Percentiles rank a stretch among this genome's conserved stretches.
phyloP scores from a whole-genome alignment of 140 eudicot species.

The Cichorium intybus region DNA sequence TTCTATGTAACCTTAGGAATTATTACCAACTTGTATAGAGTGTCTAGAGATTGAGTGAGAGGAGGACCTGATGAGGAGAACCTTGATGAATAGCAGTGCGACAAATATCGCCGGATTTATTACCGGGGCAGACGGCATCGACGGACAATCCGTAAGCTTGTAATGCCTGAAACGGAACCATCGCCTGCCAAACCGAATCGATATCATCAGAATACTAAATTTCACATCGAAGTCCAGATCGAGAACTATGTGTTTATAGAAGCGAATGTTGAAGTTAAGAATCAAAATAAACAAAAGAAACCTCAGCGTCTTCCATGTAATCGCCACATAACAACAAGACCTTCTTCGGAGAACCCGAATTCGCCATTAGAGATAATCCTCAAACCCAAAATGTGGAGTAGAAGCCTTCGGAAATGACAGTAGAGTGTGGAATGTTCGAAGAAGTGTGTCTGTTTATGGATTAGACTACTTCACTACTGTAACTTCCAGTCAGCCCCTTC shows the following conservation, averaged over 20 bases:
- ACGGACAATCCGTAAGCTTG: conserved; percentile 78
- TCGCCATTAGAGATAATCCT: conserved; percentile 34
- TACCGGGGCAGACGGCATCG: conserved; percentile 95
- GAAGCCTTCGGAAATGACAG: background rate
- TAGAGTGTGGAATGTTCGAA: background rate
- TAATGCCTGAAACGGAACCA: conserved; percentile 98
- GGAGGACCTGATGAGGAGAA: conserved; percentile 58
- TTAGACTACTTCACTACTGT: background rate
- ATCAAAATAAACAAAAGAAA: conserved; percentile 15
- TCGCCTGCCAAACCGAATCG: conserved; percentile 44
- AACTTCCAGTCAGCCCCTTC: conserved; percentile 2
- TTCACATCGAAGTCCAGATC: too few species aligned
- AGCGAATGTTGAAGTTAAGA: background rate
- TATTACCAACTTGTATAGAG: background rate
- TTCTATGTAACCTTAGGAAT: background rate
- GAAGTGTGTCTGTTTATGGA: background rate
- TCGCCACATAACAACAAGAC: conserved; percentile 85
- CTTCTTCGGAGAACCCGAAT: conserved; percentile 35
- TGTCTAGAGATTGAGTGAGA: background rate
- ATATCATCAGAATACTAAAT: background rate
- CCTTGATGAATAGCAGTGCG: conserved; percentile 77
- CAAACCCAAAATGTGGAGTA: conserved; percentile 12
- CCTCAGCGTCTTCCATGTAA: conserved; percentile 94
- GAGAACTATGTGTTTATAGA: background rate
- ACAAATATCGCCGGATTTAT: conserved; percentile 75